Conservation (phyloP, 192 early-diverging fungal species). For the Coemansia sp. region DNA sequence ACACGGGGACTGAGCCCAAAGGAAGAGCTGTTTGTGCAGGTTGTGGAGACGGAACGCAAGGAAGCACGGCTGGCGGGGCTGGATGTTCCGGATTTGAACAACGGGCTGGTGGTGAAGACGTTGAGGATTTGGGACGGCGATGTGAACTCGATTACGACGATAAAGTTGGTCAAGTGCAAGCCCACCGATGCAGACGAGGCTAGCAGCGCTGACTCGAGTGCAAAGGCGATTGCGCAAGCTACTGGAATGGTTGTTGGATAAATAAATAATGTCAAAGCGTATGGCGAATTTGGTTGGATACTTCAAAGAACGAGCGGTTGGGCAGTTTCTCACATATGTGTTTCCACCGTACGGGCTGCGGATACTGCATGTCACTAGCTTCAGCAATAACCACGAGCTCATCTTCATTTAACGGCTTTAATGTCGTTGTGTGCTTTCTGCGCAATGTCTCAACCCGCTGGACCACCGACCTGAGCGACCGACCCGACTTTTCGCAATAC, state of each 20-base stretch:
- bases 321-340: not conserved
- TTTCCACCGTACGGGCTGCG: not conserved
- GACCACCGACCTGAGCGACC: not conserved
- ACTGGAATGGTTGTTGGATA: slow-evolving; percentile 1
- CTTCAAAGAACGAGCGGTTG: not conserved
- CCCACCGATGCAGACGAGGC: slow-evolving; percentile 3
- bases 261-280: not conserved
- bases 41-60: slow-evolving; percentile 19
- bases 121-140: slow-evolving; percentile 50
- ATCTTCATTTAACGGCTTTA: not conserved
- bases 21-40: slow-evolving; percentile 39
- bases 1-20: slow-evolving; percentile 42
- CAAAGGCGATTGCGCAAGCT: not conserved
- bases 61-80: slow-evolving; percentile 38
- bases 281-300: not conserved
- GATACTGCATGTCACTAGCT: not conserved
- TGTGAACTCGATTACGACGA: slow-evolving; percentile 44
- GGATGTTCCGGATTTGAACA: slow-evolving; percentile 44
- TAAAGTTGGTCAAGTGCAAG: slow-evolving; percentile 41
- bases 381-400: not conserved
- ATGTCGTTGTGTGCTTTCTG: not conserved
- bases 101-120: slow-evolving; percentile 28
- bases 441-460: not conserved
- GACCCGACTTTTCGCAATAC: not conserved
- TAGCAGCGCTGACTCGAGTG: not conserved